phyloP scores from a whole-genome alignment of 2,329 filamentous ascomycete genomes.

The Ceratocystis diversiconidia region DNA sequence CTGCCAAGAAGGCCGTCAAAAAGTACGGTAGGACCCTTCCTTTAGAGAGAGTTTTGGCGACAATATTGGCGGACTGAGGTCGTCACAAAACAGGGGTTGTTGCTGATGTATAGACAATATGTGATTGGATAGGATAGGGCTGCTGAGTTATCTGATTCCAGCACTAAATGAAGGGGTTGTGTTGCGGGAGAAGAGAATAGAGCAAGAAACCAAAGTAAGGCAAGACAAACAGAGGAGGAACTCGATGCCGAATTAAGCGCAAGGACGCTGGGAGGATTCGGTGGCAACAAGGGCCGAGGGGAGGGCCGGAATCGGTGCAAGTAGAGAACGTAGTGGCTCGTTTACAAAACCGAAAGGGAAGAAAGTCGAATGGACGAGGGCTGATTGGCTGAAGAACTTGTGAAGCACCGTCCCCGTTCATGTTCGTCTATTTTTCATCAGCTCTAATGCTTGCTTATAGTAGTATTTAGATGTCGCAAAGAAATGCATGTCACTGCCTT shows the following conservation, averaged over 20 bases:
- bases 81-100: background rate
- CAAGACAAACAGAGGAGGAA: background rate
- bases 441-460: background rate
- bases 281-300: slow-evolving; percentile 4
- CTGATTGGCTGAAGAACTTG: background rate
- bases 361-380: background rate
- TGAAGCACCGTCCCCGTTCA: background rate
- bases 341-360: background rate
- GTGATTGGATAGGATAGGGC: slow-evolving; percentile 6
- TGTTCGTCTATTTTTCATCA: background rate
- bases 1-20: no score
- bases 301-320: slow-evolving; percentile 1
- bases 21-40: background rate
- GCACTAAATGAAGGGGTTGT: background rate
- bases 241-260: background rate
- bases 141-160: background rate
- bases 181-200: background rate
- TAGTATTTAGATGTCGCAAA: background rate
- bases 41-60: no score
- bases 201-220: background rate
- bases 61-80: no score
- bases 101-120: slow-evolving; percentile 9
- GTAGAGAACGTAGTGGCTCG: background rate
- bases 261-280: slow-evolving; percentile 1
- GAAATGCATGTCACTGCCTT: background rate